Evolutionary conservation across 78 protist species (phyloP).

Genomic region (Parvularia atlantis): DNA sequence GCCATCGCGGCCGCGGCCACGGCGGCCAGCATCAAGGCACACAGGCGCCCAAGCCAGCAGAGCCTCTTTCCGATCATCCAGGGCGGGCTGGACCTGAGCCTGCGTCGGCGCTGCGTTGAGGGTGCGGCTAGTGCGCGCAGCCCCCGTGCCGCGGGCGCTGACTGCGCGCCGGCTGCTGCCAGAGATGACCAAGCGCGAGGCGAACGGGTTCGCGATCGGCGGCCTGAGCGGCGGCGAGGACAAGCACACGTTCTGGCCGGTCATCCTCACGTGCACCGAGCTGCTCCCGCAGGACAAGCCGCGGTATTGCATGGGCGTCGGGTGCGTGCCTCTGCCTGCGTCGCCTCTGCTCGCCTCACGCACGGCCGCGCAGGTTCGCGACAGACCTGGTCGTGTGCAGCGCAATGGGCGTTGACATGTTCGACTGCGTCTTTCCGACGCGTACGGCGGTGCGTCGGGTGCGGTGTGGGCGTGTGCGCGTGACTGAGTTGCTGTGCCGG

Average conservation of each 20-base stretch:
- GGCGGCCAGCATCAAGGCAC: constrained; percentile 75
- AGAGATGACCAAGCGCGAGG: constrained; percentile 54
- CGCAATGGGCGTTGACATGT: constrained; percentile 94
- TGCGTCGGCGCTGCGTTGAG: constrained; percentile 43
- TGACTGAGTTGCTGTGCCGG: background rate
- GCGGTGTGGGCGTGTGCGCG: background rate
- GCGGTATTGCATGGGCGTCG: constrained; percentile 95
- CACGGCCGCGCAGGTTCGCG: constrained; percentile 40
- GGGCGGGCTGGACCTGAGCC: constrained; percentile 64
- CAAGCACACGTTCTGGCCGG: constrained; percentile 69
- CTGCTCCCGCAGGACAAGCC: constrained; percentile 76
- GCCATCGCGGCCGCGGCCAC: too few relatives aligned
- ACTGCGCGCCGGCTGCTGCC: constrained; percentile 4
- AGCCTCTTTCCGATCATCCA: constrained; percentile 87
- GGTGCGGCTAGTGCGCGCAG: background rate
- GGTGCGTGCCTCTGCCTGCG: constrained; percentile 20
- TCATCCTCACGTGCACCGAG: constrained; percentile 29
- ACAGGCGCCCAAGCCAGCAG: constrained; percentile 49
- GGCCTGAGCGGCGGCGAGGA: constrained; percentile 90
- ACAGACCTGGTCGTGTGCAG: constrained; percentile 84
- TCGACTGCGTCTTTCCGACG: constrained; percentile 96
- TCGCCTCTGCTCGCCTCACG: background rate
- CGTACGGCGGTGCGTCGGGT: constrained; percentile 56
- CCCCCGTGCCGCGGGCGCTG: background rate
- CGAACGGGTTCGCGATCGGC: constrained; percentile 95